Base-by-base conservation (phyloP, 495 filamentous ascomycete species). In the Penicillium bovifimosum region DNA sequence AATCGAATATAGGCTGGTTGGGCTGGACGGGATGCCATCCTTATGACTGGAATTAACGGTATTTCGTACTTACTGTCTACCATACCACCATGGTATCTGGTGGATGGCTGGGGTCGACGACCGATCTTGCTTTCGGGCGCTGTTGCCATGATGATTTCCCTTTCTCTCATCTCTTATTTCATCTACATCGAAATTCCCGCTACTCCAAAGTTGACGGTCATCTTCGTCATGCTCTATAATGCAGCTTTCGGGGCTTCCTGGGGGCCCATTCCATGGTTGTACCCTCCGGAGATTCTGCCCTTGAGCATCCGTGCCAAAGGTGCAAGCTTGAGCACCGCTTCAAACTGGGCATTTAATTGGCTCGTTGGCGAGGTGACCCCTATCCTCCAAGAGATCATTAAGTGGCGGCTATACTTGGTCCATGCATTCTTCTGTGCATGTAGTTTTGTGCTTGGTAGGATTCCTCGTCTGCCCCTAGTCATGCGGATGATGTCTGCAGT, bases 321-420 rank as follows among this genome's bases (percentile, higher is more conserved):
- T 53, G 95, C 93, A 42, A 96, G 91, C 74, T 73, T 98, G 59
- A 97, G 93, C 52, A 98, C 93, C 1, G 93, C 93, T 16, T 80
- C 91, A 8, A 98, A 98, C 64, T 98, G 95, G 95, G 90, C 92
- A 3, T 97, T 93, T 72, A 98, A 98, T 64, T 98, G 90, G 87
- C 77, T 97, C 5, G 95, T 97, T 26, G 95, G 93, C 36, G 86
- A 91, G 67, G 80, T 97, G 73, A 98, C 93, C 7, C 93, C 93
- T 2, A 80, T 97, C 53, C 75, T 97, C 36, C 93, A 97, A 67
- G 88, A 89, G 52, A 80, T 75, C 68, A 96, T 98, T 52, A 82
- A 83, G 54, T 97, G 93, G 95, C 82, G 91, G 40, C 71, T 98
- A 43, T 98, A 98, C 59, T 76, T 98, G 27, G 72, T 98, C 2